Conservation (phyloP, 495 filamentous ascomycete species). For the Staphylotrichum longicolle region DNA sequence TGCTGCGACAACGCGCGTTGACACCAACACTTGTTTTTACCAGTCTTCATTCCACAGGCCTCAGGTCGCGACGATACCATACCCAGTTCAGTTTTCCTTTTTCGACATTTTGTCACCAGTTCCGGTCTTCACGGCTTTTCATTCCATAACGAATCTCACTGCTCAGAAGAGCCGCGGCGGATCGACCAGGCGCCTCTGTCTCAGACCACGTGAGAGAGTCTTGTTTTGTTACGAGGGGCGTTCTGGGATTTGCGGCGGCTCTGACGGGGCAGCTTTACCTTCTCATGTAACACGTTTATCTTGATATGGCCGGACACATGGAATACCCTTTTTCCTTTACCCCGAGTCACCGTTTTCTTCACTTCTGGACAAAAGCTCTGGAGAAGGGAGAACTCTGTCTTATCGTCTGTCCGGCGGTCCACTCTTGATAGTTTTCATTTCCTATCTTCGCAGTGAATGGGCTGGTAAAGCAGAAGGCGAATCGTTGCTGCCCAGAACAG, state of each 20-base stretch:
- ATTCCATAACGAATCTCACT: conserved; percentile 8
- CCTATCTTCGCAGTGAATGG: conserved; percentile 8
- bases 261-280: conserved; percentile 7
- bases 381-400: conserved; percentile 10
- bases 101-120: background rate
- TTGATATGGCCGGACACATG: conserved; percentile 24
- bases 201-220: background rate
- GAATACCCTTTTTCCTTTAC: conserved; percentile 27
- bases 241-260: conserved; percentile 5
- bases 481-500: background rate
- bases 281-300: conserved; percentile 30
- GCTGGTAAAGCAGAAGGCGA: conserved; percentile 12
- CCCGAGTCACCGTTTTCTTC: conserved; percentile 7
- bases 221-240: conserved; percentile 2
- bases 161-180: conserved; percentile 1
- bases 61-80: conserved; percentile 22
- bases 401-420: conserved; percentile 1
- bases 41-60: conserved; percentile 3
- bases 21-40: conserved; percentile 9
- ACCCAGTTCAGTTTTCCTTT: conserved; percentile 21
- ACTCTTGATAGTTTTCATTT: background rate
- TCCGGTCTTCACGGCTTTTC: conserved; percentile 13
- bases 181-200: background rate
- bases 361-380: conserved; percentile 23
- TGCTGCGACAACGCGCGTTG: background rate